phyloP scores from a whole-genome alignment of 1,139 yeast species.

The Suhomyces bribrorum region DNA sequence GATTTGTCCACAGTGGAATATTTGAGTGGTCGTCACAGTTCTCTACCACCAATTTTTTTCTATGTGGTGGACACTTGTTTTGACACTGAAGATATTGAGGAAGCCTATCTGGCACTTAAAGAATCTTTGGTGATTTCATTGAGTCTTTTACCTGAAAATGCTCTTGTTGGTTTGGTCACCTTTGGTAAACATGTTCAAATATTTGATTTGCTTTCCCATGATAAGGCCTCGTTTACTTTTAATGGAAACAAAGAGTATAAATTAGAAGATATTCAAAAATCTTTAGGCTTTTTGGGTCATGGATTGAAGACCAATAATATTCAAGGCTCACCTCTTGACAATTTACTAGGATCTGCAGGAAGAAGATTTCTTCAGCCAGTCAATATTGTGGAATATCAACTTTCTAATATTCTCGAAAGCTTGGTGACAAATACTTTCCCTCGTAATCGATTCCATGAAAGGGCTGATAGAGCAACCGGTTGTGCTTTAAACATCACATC shows the following conservation, averaged over 20 bases:
- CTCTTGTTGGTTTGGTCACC: constrained; percentile 58
- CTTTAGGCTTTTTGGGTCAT: constrained; percentile 49
- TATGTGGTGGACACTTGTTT: constrained; percentile 71
- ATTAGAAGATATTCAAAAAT: constrained; percentile 50
- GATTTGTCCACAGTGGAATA: constrained; percentile 62
- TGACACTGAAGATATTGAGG: constrained; percentile 44
- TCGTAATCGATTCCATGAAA: constrained; percentile 41
- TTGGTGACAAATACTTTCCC: constrained; percentile 57
- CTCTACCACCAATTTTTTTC: constrained; percentile 54
- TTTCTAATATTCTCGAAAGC: constrained; percentile 55
- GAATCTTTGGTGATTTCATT: constrained; percentile 57
- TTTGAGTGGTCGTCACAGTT: constrained; percentile 44
- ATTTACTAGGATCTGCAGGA: constrained; percentile 30
- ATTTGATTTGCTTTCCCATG: constrained; percentile 52
- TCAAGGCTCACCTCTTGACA: constrained; percentile 14
- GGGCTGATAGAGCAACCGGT: constrained; percentile 66
- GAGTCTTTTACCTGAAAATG: constrained; percentile 59
- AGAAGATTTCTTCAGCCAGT: constrained; percentile 49
- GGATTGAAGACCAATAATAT: constrained; percentile 3
- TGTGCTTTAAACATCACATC: constrained; percentile 65
- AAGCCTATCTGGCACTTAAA: constrained; percentile 49
- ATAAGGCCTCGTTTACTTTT: constrained; percentile 41
- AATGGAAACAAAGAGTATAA: constrained; percentile 62
- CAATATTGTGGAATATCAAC: constrained; percentile 55
- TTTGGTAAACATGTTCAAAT: constrained; percentile 67